These are phyloP conservation scores for Pythium guiyangense DNA, from an alignment of 352 stramenopile species.

Conservation along the genomic window DNA sequence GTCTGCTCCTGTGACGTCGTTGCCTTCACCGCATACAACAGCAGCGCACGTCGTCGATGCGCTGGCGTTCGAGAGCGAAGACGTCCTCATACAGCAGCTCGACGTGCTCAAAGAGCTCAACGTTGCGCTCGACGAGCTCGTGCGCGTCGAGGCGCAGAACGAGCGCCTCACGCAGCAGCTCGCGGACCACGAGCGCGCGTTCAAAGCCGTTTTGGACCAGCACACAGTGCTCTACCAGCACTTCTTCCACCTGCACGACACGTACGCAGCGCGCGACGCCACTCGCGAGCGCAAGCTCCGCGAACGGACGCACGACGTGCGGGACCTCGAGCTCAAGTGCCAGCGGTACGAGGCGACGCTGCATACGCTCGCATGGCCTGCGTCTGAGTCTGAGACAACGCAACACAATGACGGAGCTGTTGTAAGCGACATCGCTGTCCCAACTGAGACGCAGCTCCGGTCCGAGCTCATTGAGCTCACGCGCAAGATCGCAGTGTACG, in stretches of 20 bases:
- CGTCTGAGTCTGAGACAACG: slow-evolving; percentile 14
- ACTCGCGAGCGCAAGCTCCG: no score
- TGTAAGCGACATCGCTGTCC: neutral
- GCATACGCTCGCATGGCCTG: slow-evolving; percentile 24
- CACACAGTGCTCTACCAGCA: slow-evolving; percentile 71
- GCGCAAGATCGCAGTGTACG: slow-evolving; percentile 60
- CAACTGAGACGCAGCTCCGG: slow-evolving; percentile 35
- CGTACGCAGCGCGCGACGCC: no score
- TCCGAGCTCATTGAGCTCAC: slow-evolving; percentile 66
- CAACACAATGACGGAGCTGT: no score
- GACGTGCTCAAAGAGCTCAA: slow-evolving; percentile 67
- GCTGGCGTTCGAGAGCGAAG: slow-evolving; percentile 47
- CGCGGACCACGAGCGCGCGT: slow-evolving; percentile 42
- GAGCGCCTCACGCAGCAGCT: slow-evolving; percentile 39
- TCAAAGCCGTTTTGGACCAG: slow-evolving; percentile 61
- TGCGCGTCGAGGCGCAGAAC: slow-evolving; percentile 42
- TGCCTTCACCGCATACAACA: no score
- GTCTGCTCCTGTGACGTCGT: no score
- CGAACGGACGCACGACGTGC: no score
- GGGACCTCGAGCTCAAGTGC: slow-evolving; percentile 43
- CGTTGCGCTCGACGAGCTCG: slow-evolving; percentile 59
- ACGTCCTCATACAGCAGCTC: slow-evolving; percentile 49
- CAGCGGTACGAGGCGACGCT: slow-evolving; percentile 51
- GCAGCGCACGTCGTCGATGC: slow-evolving; percentile 19
- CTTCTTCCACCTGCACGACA: slow-evolving; percentile 57